Conservation (phyloP, 352 stramenopile genomes). For the Phytophthora pistaciae region DNA sequence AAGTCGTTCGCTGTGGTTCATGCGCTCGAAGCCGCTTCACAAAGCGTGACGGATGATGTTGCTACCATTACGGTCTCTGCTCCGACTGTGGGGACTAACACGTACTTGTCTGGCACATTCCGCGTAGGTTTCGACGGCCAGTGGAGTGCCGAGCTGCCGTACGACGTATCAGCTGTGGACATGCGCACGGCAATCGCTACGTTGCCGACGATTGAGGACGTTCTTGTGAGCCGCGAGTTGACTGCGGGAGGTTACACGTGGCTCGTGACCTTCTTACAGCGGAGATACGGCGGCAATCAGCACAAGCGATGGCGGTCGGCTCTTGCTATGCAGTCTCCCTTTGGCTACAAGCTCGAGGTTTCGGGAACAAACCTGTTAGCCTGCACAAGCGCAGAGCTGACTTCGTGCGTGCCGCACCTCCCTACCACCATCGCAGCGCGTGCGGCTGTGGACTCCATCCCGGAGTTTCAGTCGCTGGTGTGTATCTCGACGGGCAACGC, state of each 20-base stretch:
- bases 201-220: conserved; percentile 66
- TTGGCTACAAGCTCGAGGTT: conserved; percentile 67
- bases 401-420: conserved; percentile 50
- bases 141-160: conserved; percentile 86
- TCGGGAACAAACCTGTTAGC: conserved; percentile 59
- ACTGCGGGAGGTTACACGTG: conserved; percentile 80
- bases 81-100: conserved; percentile 52
- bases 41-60: conserved; percentile 58
- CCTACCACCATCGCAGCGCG: conserved; percentile 57
- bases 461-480: conserved; percentile 69
- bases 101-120: conserved; percentile 84
- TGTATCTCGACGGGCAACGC: conserved; percentile 41
- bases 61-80: conserved; percentile 78
- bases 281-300: conserved; percentile 64
- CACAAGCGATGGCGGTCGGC: conserved; percentile 55
- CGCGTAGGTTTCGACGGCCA: conserved; percentile 90
- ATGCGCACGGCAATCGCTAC: conserved; percentile 71
- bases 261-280: conserved; percentile 75
- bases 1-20: conserved; percentile 69
- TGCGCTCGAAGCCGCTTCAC: conserved; percentile 39
- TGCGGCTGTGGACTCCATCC: conserved; percentile 44
- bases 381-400: conserved; percentile 56
- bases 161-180: conserved; percentile 85
- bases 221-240: conserved; percentile 65
- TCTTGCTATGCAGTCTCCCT: conserved; percentile 45